These are phyloP conservation scores for Viola pubescens DNA, from an alignment of 441 rosid genomes.

Conservation along the genomic window DNA sequence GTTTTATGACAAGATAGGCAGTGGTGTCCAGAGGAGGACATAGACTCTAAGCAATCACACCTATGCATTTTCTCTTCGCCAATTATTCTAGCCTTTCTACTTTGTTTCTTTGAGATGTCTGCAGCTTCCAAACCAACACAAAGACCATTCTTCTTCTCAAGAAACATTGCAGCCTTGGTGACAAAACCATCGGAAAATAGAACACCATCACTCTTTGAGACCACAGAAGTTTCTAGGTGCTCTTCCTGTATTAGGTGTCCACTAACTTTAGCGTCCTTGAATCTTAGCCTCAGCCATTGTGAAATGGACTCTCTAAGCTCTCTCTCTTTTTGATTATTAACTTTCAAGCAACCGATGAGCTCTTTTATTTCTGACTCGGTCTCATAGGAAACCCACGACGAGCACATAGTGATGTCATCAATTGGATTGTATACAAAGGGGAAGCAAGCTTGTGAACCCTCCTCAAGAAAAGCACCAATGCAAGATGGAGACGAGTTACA, in stretches of 20 bases:
- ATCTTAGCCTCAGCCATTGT: constrained; percentile 53
- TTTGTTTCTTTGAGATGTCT: constrained; percentile 38
- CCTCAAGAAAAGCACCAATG: constrained; percentile 19
- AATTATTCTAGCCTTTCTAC: constrained; percentile 41
- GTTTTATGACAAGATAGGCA: constrained; percentile 83
- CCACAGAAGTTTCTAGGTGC: constrained; percentile 20
- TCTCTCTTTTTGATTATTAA: constrained; percentile 57
- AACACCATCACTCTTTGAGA: constrained; percentile 21
- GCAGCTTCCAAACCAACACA: constrained; percentile 34
- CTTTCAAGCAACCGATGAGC: constrained; percentile 69
- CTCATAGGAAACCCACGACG: constrained; percentile 64
- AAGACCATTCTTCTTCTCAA: constrained; percentile 74
- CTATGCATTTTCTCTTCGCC: constrained; percentile 53
- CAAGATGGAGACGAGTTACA: constrained; percentile 21
- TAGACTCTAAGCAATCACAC: constrained; percentile 82
- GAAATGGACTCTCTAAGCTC: constrained; percentile 68
- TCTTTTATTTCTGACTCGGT: constrained; percentile 64
- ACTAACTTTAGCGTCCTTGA: constrained; percentile 34
- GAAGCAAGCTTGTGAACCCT: constrained; percentile 55
- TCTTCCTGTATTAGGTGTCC: constrained; percentile 31
- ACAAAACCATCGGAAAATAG: constrained; percentile 31
- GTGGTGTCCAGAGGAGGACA: constrained; percentile 77
- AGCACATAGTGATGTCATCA: constrained; percentile 28
- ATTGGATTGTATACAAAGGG: constrained; percentile 45
- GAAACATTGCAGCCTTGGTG: constrained; percentile 62